These are phyloP conservation scores for Ceratobasidium sp. DNA, from an alignment of 1,284 basidiomycete species.

Conservation along the genomic window DNA sequence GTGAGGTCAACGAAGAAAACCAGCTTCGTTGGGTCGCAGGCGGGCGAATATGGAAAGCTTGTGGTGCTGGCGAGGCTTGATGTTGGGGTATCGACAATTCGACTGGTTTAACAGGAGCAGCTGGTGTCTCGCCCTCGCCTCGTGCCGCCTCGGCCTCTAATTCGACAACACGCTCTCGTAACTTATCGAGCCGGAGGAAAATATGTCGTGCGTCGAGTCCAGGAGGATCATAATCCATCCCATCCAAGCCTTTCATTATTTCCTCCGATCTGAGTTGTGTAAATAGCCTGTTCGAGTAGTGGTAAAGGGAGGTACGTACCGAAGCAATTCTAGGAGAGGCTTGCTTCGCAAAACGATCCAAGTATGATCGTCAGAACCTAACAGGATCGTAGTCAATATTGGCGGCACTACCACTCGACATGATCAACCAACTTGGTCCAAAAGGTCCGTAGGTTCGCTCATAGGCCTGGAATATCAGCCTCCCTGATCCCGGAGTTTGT, in stretches of 20 bases:
- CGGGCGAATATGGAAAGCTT: background rate
- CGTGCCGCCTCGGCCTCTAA: background rate
- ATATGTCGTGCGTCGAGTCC: constrained; percentile 27
- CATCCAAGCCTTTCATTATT: background rate
- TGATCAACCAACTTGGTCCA: background rate
- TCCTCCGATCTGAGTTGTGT: background rate
- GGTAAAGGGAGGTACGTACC: background rate
- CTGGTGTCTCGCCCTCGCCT: background rate
- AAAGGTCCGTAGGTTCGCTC: background rate
- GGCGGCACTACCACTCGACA: background rate
- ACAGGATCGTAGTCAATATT: no score
- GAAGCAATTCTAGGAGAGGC: background rate
- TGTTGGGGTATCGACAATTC: background rate
- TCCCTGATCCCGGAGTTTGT: background rate
- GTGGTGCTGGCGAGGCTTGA: background rate
- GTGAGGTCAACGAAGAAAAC: background rate
- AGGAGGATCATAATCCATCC: background rate
- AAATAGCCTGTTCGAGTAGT: background rate
- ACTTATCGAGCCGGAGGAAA: background rate
- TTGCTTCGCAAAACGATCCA: constrained; percentile 21
- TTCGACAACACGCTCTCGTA: background rate
- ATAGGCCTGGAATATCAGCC: constrained; percentile 19
- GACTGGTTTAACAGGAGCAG: background rate
- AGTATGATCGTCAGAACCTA: constrained; percentile 24
- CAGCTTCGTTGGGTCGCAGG: background rate